Evolutionary conservation across 192 early-diverging fungal genomes (phyloP), one percentile per base, ranked within the genome.

Genomic region (Thoreauomyces humboldtii): DNA sequence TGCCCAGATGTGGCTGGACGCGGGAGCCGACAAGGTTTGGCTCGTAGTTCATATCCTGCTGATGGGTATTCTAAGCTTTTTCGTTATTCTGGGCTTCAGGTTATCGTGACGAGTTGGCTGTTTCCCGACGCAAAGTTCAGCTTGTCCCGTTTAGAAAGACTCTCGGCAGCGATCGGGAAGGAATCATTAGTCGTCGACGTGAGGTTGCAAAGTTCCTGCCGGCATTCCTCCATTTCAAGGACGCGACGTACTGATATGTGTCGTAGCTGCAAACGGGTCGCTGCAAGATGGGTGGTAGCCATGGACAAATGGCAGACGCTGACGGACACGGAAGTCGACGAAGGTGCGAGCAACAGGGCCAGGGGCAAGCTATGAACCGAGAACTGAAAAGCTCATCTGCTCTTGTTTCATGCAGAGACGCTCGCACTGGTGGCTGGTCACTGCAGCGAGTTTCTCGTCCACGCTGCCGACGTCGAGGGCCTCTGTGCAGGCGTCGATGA

Each of bases 281-380:
- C 71, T 6, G 74, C 74, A 48, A 82, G 86, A 37, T 99, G 95
- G 96, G 72, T 92, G 2, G 93, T 99, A 14, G 95, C 96, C 2
- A 99, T 96, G 94, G 84, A 99, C 72, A 91, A 94, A 65, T 99
- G 96, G 96, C 95, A 98, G 73, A 95, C 89, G 0, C 77, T 91
- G 57, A 98, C 96, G 7, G 91, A 96, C 62, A 91, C 89, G 85
- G 75, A 74, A 32, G 86, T 99, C 35, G 86, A 81, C 55, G 65
- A 84, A 52, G 38, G 38, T 41, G n/a, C 11, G 38, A 38, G 88
- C n/a, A n/a, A n/a, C n/a, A n/a, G n/a, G n/a, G n/a, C n/a, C n/a
- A n/a, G n/a, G n/a, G n/a, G n/a, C n/a, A n/a, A n/a, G n/a, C n/a
- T n/a, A n/a, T n/a, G n/a, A n/a, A n/a, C n/a, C n/a, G n/a, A n/a